These are phyloP conservation scores for Rickenella mellea DNA, from an alignment of 768 basidiomycete genomes.

Conservation along the genomic window DNA sequence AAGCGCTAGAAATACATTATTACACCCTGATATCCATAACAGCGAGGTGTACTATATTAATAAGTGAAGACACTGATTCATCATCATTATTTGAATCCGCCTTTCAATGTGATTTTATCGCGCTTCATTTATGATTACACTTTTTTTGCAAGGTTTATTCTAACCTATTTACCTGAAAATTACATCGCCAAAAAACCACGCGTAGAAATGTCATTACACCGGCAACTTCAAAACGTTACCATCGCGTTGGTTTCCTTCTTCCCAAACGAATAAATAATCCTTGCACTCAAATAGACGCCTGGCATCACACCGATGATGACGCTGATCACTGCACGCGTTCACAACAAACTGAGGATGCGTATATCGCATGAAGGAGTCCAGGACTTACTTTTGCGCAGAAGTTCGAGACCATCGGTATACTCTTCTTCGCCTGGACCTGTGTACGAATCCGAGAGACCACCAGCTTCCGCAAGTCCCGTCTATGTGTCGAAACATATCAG, in stretches of 20 bases:
- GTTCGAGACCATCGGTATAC: background rate
- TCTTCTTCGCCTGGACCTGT: background rate
- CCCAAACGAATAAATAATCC: background rate
- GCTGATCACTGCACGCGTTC: background rate
- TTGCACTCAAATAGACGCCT: background rate
- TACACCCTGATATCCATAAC: too few species aligned
- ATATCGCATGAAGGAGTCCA: background rate
- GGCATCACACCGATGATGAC: conserved; percentile 1
- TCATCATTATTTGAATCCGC: too few species aligned
- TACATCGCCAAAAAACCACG: too few species aligned
- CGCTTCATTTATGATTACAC: too few species aligned
- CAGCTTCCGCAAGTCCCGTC: background rate
- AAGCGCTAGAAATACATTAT: too few species aligned
- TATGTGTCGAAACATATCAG: too few species aligned
- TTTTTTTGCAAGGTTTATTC: too few species aligned
- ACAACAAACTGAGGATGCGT: background rate
- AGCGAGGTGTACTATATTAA: too few species aligned
- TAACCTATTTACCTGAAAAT: too few species aligned
- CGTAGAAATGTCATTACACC: too few species aligned
- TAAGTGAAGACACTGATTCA: too few species aligned
- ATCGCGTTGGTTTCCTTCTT: background rate
- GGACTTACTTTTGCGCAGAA: background rate
- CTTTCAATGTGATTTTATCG: too few species aligned
- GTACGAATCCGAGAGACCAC: background rate
- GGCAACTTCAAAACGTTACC: background rate